Evolutionary conservation across 768 basidiomycete species (phyloP).

Genomic region (Butyriboletus loyo): DNA sequence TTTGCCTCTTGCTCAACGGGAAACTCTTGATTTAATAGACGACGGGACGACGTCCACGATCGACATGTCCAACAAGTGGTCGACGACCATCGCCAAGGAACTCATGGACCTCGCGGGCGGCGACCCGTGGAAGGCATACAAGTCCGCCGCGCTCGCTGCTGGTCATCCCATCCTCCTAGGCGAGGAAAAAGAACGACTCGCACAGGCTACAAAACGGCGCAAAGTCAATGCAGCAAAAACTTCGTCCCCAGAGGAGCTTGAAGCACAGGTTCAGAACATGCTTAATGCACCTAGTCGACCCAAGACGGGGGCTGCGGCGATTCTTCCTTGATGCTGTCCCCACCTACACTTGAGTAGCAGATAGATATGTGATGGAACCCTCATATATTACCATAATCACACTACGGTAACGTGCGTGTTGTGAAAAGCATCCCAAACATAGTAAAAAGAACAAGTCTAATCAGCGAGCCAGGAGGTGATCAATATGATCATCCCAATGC

Average conservation of each 20-base stretch:
- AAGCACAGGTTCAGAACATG: constrained; percentile 31
- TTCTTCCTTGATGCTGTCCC: constrained; percentile 29
- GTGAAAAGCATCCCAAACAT: background rate
- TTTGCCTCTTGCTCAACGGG: background rate
- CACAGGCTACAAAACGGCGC: constrained; percentile 10
- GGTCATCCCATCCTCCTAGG: constrained; percentile 50
- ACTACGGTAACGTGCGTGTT: background rate
- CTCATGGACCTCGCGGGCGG: constrained; percentile 68
- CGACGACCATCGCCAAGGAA: constrained; percentile 62
- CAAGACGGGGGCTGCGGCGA: constrained; percentile 40
- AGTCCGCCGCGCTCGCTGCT: constrained; percentile 41
- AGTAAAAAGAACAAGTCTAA: constrained; percentile 3
- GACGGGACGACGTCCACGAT: constrained; percentile 47
- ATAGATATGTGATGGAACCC: background rate
- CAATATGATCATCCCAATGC: constrained; percentile 62
- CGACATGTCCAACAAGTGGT: constrained; percentile 65
- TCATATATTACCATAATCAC: constrained; percentile 1
- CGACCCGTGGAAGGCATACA: constrained; percentile 56
- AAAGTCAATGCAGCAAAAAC: constrained; percentile 9
- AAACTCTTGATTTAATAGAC: constrained; percentile 31
- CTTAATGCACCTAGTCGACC: constrained; percentile 23
- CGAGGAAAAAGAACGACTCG: constrained; percentile 35
- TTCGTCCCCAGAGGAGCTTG: constrained; percentile 18
- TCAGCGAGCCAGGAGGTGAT: constrained; percentile 46
- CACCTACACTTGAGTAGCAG: background rate